Base-by-base conservation (phyloP, 257 asterid species). In the Solanum dulcamara region DNA sequence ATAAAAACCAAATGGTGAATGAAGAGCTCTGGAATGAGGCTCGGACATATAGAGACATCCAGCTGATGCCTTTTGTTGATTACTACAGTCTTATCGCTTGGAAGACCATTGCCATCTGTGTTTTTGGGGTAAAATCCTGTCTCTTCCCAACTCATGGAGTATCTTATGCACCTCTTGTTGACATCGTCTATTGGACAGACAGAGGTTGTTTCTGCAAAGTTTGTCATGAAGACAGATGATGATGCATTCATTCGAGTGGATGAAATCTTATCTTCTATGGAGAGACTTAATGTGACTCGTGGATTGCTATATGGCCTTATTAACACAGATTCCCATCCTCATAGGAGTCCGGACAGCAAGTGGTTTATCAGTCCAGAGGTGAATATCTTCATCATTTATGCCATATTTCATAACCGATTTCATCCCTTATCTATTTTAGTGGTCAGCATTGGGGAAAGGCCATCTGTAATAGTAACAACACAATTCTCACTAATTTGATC, bases 21-120 rank as follows among this genome's bases (percentile, higher is more conserved):
- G 97, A 92, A 93, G 98, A 97, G 90, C 95, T 97, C 18, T 95
- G 99, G 99, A 90, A 92, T 26, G 99, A 97, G 91, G 98, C 99
- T 18, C 86, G 90, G 87, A 93, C 99, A 22, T 97, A 94, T 48
- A 90, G 87, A 83, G 99, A 97, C 89, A 91, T 97, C 88, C 99
- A 97, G 85, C 85, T 97, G 91, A 94, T 97, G 99, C 98, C 99
- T 30, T 95, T 95, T 86, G 95, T 95, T 46, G 99, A 97, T 90
- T 95, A 94, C 89, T 97, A 97, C 88, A 97, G 91, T 87, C 93
- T 97, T 67, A 97, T 97, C 68, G 89, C 99, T 17, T 97, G 97
- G 98, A 97, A 97, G 89, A 95, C 98, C 60, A 85, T 95, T 84
- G 98, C 98, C 81, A 97, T 95, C 85, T 93, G 98, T 90, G 92